phyloP scores from a whole-genome alignment of 1,139 yeast species.

The Geotrichum klebahnii region DNA sequence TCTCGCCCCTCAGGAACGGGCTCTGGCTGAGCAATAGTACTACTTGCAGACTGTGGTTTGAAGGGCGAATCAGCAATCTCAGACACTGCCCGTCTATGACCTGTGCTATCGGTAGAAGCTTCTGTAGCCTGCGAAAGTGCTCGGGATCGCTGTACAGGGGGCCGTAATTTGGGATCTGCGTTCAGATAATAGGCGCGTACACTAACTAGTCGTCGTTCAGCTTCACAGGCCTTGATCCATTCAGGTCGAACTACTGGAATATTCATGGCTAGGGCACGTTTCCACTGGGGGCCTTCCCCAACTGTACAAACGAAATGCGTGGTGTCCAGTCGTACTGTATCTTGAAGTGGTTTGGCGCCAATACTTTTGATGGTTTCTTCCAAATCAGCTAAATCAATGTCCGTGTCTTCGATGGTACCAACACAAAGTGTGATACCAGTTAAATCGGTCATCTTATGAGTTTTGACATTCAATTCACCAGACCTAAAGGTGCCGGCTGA shows the following conservation, averaged over 20 bases:
- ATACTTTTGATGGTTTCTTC: slow-evolving; percentile 59
- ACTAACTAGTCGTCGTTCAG: slow-evolving; percentile 85
- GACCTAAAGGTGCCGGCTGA: slow-evolving; percentile 83
- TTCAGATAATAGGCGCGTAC: slow-evolving; percentile 62
- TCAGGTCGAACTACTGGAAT: slow-evolving; percentile 95
- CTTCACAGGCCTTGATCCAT: slow-evolving; percentile 92
- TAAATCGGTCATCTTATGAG: slow-evolving; percentile 95
- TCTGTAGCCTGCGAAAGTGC: slow-evolving; percentile 32
- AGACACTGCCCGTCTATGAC: slow-evolving; percentile 21
- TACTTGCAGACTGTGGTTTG: slow-evolving; percentile 3
- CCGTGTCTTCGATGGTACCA: slow-evolving; percentile 60
- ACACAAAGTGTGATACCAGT: slow-evolving; percentile 89
- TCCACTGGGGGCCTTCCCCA: slow-evolving; percentile 58
- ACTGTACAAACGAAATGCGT: slow-evolving; percentile 89
- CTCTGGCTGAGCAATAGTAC: background rate
- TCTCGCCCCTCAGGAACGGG: slow-evolving; percentile 22
- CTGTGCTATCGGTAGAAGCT: slow-evolving; percentile 10
- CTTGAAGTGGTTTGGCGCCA: slow-evolving; percentile 82
- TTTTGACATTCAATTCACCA: slow-evolving; percentile 62
- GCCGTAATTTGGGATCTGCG: slow-evolving; percentile 40
- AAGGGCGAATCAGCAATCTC: slow-evolving; percentile 20
- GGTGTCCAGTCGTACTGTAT: slow-evolving; percentile 76
- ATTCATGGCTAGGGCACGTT: slow-evolving; percentile 78
- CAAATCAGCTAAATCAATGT: slow-evolving; percentile 59
- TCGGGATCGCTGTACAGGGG: slow-evolving; percentile 35